These are phyloP conservation scores for Fusarium praegraminearum DNA, from an alignment of 2,329 filamentous ascomycete genomes.

Conservation along the genomic window DNA sequence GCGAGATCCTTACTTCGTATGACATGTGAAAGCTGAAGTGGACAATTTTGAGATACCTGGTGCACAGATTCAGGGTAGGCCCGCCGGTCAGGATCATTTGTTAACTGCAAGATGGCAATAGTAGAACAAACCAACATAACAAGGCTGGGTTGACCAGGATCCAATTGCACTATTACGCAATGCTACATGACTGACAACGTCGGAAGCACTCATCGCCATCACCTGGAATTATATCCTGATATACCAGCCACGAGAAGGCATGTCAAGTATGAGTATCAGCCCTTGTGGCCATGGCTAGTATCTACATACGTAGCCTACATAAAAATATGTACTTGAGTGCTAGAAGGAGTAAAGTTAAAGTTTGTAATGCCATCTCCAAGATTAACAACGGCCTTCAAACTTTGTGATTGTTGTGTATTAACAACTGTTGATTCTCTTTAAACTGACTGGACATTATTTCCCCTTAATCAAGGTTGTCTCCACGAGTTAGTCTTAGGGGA, in stretches of 20 bases:
- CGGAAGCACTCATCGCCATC: background rate
- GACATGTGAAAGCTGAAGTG: background rate
- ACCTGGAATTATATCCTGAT: constrained; percentile 10
- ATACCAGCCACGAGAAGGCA: background rate
- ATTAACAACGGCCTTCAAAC: no score
- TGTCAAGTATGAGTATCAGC: background rate
- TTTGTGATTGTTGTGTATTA: background rate
- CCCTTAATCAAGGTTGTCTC: constrained; percentile 31
- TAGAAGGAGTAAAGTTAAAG: background rate
- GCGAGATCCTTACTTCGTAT: background rate
- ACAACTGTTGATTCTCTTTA: background rate
- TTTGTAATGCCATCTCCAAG: background rate
- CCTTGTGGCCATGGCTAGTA: background rate
- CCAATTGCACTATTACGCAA: background rate
- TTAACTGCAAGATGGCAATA: background rate
- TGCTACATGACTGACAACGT: no score
- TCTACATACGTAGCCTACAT: background rate
- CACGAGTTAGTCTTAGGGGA: constrained; percentile 14
- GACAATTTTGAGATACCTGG: background rate
- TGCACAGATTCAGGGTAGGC: background rate
- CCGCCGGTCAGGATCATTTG: background rate
- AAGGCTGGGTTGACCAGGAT: background rate
- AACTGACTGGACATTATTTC: background rate
- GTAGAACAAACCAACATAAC: background rate
- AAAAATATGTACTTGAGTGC: background rate